A percentile compares a stretch with the other conserved stretches of the same genome.
These are phyloP conservation scores for Olyra latifolia DNA, from an alignment of 176 grass and related monocot genomes.

Conservation along the genomic window DNA sequence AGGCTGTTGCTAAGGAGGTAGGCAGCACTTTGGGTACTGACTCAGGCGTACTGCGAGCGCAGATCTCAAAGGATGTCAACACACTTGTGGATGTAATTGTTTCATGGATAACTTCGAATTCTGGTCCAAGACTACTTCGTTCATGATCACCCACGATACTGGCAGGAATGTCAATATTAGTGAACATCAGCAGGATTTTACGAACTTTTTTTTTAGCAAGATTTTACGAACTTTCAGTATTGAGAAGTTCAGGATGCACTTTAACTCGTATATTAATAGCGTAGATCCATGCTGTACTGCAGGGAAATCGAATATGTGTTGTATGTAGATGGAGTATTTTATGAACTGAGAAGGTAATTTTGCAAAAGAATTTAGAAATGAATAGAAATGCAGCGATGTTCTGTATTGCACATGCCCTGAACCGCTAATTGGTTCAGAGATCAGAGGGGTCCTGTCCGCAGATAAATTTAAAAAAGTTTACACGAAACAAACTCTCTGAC, in stretches of 20 bases:
- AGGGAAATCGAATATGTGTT: background rate
- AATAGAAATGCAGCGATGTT: background rate
- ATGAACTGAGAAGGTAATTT: conserved; percentile 2
- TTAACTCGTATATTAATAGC: background rate
- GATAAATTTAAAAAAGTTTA: background rate
- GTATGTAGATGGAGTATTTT: conserved; percentile 13
- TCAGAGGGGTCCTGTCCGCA: background rate
- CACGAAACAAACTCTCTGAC: background rate
- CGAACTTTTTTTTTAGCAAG: background rate
- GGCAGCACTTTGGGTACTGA: conserved; percentile 72
- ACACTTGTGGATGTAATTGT: conserved; percentile 69
- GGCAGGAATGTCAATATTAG: conserved; percentile 9
- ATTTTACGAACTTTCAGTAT: background rate
- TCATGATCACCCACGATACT: conserved; percentile 35
- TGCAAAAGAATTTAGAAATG: background rate
- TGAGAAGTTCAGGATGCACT: background rate
- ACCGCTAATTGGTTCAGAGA: background rate
- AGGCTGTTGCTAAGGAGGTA: conserved; percentile 83
- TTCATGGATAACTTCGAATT: conserved; percentile 83
- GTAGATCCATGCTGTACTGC: background rate
- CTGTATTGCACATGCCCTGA: background rate
- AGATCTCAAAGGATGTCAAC: conserved; percentile 73
- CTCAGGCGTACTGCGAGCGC: conserved; percentile 56
- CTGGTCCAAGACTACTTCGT: conserved; percentile 65
- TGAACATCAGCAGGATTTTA: conserved; percentile 15